Conservation (phyloP, 2,329 filamentous ascomycete genomes). For the Hymenoscyphus occultus region DNA sequence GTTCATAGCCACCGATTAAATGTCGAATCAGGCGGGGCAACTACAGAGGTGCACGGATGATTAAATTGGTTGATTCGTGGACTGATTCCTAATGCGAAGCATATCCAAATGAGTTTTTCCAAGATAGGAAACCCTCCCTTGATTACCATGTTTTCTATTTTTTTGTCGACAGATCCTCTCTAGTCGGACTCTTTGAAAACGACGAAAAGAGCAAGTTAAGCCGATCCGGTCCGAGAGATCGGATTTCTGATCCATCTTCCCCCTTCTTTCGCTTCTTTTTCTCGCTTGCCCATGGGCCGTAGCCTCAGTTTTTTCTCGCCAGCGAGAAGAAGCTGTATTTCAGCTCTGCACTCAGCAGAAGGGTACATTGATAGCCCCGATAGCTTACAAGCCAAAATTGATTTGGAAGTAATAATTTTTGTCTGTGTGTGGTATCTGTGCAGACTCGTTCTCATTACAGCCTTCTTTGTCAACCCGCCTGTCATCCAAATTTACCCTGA, state of each 20-base stretch:
- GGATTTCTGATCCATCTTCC: conserved; percentile 1
- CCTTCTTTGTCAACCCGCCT: neutral
- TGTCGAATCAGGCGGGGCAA: neutral
- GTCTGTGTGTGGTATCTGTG: conserved; percentile 1
- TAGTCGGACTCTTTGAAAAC: neutral
- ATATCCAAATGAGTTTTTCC: conserved; percentile 10
- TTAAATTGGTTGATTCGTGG: neutral
- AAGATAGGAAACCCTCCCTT: conserved; percentile 7
- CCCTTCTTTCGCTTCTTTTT: neutral
- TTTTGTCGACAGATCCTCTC: conserved; percentile 7
- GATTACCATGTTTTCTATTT: neutral
- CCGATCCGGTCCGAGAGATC: neutral
- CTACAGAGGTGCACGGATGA: neutral
- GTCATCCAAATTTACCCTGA: neutral
- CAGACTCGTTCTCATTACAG: neutral
- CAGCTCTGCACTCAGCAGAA: neutral
- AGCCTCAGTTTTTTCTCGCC: neutral
- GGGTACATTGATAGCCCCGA: neutral
- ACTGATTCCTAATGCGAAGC: conserved; percentile 5
- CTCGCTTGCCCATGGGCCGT: neutral
- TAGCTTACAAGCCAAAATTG: neutral
- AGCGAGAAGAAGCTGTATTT: neutral
- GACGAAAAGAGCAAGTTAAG: neutral
- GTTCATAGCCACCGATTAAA: neutral
- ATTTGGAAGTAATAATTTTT: neutral